Evolutionary conservation across 2,329 filamentous ascomycete species (phyloP).

Genomic region (Pseudogymnoascus sp.): DNA sequence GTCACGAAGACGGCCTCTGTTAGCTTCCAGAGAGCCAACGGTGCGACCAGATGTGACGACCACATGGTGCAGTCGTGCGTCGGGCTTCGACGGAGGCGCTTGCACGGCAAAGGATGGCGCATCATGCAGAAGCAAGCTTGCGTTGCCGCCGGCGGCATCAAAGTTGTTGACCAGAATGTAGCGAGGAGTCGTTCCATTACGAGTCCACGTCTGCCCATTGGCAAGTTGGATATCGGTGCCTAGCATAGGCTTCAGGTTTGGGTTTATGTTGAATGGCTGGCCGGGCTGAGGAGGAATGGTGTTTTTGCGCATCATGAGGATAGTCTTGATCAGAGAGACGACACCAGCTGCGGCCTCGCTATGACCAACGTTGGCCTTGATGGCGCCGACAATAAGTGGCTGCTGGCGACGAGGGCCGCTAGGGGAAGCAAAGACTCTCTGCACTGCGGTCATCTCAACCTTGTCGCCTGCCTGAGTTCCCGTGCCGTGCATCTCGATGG

Average conservation of each 20-base stretch:
- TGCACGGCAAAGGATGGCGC: slow-evolving; percentile 24
- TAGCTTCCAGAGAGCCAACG: slow-evolving; percentile 20
- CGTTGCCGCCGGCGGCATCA: slow-evolving; percentile 24
- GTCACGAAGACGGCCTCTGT: slow-evolving; percentile 17
- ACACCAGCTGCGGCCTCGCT: slow-evolving; percentile 3
- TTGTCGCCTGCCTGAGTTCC: slow-evolving; percentile 76
- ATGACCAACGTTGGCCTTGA: slow-evolving; percentile 12
- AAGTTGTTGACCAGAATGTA: slow-evolving; percentile 39
- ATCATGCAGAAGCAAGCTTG: slow-evolving; percentile 18
- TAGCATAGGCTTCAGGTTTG: background rate
- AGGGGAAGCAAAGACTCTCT: slow-evolving; percentile 47
- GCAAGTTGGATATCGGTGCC: background rate
- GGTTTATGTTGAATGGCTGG: background rate
- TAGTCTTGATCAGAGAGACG: slow-evolving; percentile 5
- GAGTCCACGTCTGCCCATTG: background rate
- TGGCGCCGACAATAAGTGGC: slow-evolving; percentile 10
- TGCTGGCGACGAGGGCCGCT: background rate
- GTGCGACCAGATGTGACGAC: slow-evolving; percentile 40
- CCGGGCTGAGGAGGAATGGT: slow-evolving; percentile 1
- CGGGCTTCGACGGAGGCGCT: slow-evolving; percentile 18
- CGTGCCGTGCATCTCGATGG: slow-evolving; percentile 82
- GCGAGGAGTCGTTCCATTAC: background rate
- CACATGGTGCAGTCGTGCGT: slow-evolving; percentile 33
- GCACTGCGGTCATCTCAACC: slow-evolving; percentile 69
- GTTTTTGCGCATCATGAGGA: background rate